A percentile compares a stretch with the other conserved stretches of the same genome.
These are phyloP conservation scores for Westerdykella sp. DNA, from an alignment of 2,329 filamentous ascomycete genomes.

Conservation along the genomic window DNA sequence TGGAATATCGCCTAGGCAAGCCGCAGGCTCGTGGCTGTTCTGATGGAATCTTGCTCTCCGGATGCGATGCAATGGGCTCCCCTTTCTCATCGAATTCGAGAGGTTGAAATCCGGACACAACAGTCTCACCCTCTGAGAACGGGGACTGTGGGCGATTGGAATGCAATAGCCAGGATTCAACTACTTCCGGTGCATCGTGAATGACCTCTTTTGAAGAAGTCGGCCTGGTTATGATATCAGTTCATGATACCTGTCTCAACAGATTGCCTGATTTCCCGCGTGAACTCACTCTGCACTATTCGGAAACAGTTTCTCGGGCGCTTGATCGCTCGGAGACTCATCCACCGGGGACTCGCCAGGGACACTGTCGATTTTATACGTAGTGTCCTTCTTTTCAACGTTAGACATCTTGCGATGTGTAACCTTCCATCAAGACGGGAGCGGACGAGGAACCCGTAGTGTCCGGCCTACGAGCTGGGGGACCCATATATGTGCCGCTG, in stretches of 20 bases:
- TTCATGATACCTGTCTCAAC: neutral
- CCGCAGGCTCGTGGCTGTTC: constrained; percentile 17
- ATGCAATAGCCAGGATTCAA: constrained; percentile 5
- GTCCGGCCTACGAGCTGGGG: constrained; percentile 1
- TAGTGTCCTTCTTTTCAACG: constrained; percentile 7
- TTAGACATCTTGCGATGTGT: constrained; percentile 3
- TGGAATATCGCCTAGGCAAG: constrained; percentile 20
- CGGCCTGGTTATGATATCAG: neutral
- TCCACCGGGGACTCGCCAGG: constrained; percentile 1
- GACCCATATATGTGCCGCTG: constrained; percentile 2
- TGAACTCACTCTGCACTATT: constrained; percentile 5
- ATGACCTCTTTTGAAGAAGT: constrained; percentile 14
- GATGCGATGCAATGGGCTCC: constrained; percentile 3
- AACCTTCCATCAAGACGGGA: constrained; percentile 6
- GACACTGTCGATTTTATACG: constrained; percentile 7
- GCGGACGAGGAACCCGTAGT: constrained; percentile 2
- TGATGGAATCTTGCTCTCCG: neutral
- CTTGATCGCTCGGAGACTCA: constrained; percentile 8
- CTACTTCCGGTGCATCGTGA: constrained; percentile 13
- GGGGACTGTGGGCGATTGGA: constrained; percentile 6
- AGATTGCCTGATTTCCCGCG: neutral
- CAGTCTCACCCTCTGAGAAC: constrained; percentile 9
- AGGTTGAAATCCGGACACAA: constrained; percentile 10
- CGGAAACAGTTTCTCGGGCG: constrained; percentile 11
- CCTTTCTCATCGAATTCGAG: constrained; percentile 10